phyloP scores from a whole-genome alignment of 495 filamentous ascomycete species.

The Talaromyces thailandensis region DNA sequence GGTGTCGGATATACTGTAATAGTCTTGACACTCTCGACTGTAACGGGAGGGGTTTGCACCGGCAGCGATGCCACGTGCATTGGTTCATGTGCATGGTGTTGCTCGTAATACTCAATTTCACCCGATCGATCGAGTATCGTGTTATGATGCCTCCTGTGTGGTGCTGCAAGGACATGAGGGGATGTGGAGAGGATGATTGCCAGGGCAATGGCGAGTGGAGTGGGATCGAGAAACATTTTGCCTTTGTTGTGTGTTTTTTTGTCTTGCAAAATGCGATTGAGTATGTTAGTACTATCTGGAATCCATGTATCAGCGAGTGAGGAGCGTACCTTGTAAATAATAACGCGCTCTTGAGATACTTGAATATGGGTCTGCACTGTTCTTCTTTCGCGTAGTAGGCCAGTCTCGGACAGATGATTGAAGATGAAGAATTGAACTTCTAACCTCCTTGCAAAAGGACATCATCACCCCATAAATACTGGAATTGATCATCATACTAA shows the following conservation, averaged over 20 bases:
- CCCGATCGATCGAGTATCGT: slow-evolving; percentile 5
- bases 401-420: not conserved
- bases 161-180: not conserved
- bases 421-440: not conserved
- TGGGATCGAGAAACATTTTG: slow-evolving; percentile 4
- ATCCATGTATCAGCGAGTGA: not conserved
- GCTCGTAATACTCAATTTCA: not conserved
- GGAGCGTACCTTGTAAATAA: not conserved
- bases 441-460: not conserved
- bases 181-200: slow-evolving; percentile 7
- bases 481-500: slow-evolving; percentile 5
- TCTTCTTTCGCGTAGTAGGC: not conserved
- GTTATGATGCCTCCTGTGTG: not conserved
- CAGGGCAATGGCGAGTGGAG: slow-evolving; percentile 4
- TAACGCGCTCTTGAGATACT: not conserved
- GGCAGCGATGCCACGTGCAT: not conserved
- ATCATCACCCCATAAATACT: slow-evolving; percentile 5
- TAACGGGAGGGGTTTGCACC: not conserved
- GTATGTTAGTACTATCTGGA: not conserved
- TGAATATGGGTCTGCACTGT: not conserved
- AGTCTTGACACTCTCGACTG: not conserved
- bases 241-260: not conserved
- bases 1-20: not conserved
- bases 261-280: not conserved
- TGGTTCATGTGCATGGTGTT: not conserved